Conservation (phyloP, 176 grass and related monocot species). For the Oryza meyeriana region DNA sequence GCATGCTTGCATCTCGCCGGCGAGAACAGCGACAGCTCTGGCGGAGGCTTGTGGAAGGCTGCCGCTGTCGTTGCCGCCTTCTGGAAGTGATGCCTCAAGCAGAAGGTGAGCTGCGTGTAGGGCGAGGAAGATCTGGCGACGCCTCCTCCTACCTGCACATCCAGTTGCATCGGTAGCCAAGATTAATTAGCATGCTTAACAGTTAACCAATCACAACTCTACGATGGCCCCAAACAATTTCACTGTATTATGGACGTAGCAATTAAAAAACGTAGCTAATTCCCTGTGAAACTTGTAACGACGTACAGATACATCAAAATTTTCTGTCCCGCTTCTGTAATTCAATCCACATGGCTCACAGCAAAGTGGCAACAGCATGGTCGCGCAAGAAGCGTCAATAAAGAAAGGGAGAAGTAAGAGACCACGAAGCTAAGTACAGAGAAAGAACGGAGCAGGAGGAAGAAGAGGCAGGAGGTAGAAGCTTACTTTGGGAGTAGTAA, state of each 20-base stretch:
- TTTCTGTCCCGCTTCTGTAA: background rate
- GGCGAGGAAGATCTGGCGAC: constrained; percentile 30
- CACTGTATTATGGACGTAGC: background rate
- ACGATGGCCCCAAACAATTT: background rate
- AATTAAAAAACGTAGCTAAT: background rate
- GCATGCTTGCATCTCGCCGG: constrained; percentile 37
- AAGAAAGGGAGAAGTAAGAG: background rate
- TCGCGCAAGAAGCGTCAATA: background rate
- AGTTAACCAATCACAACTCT: background rate
- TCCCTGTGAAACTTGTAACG: background rate
- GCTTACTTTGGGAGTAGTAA: constrained; percentile 38
- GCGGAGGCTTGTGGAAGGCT: constrained; percentile 13
- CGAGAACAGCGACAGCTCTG: constrained; percentile 15
- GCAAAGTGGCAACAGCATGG: background rate
- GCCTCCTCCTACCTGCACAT: constrained; percentile 30
- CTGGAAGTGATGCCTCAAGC: constrained; percentile 37
- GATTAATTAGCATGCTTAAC: background rate
- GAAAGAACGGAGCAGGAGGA: background rate
- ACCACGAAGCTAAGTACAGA: background rate
- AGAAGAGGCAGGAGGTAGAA: background rate
- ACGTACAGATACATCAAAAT: background rate
- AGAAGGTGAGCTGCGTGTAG: constrained; percentile 41
- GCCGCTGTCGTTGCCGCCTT: constrained; percentile 2
- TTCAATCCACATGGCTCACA: background rate
- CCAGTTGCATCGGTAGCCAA: background rate